Base-by-base conservation (phyloP, 805 yeast species). In the Lachancea sp. region DNA sequence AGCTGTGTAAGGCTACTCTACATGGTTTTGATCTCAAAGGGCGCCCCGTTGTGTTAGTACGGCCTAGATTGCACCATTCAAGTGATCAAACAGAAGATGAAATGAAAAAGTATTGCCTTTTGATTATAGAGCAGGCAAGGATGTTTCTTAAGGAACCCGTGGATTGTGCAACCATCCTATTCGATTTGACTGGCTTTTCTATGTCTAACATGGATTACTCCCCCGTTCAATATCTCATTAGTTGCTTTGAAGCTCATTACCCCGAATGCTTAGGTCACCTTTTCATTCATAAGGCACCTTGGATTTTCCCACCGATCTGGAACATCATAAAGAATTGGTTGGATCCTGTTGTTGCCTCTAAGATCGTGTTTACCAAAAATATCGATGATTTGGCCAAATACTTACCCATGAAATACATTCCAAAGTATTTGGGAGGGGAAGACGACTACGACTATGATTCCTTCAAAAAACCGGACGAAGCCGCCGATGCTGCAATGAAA, bases 231-330 rank as follows among this genome's bases (percentile, higher is more conserved):
- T 90, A 85, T 63, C 75, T 92, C 65, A 81, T 89, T 45, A 75
- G 78, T 40, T 83, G 89, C 45, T 88, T 92, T 62, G 97, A 92
- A 69, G 95, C 95, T 0, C 96, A 90, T 59, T 92, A 90, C 61
- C 98, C 98, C 1, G 98, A 92, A 64, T 81, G 86, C 29, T 72
- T 92, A 45, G 96, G 96, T 13, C 76, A 75, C 41, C 67, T 92
- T 39, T 74, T 87, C 50, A 83, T 92, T 45, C 95, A 87, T 67
- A 83, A 84, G 53, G 97, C 98, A 0, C 98, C 98, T 20, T 88
- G 97, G 97, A 77, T 92, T 40, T 92, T 92, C 67, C 78, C 84
- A 38, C 90, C 96, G 18, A 85, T 90, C 45, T 92, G 98, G 97
- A 83, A 80, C 51, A 77, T 90, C 51, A 78, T 92, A 53, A 87